Evolutionary conservation across 306 rosid species (phyloP), one percentile per base, ranked within the genome.

Genomic region (Spatholobus suberectus): DNA sequence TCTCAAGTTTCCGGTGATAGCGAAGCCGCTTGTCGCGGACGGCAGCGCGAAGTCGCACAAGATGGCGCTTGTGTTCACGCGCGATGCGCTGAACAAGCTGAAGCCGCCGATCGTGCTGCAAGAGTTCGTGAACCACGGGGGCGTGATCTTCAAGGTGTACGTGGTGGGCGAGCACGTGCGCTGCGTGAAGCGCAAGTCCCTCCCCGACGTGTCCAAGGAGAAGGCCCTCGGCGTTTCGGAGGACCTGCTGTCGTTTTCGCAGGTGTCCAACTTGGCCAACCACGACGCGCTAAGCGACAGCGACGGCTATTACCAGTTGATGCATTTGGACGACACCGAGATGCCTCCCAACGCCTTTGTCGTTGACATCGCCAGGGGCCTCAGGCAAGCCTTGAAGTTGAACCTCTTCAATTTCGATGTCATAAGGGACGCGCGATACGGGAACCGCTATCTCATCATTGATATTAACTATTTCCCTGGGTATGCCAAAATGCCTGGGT

Each of bases 381-480:
- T 95, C 84, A 85, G 91, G 67, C 79, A 32, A 1, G 96, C 87
- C 0, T 44, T 95, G 89, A 89, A 85, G 73, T 71, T 95, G 84
- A 92, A 93, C 68, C 87, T 95, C 35, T 95, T 95, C 77, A 95
- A 95, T 67, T 95, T 95, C 20, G 99, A 95, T 69, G 93, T 95
- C 41, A 93, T 95, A 47, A 73, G 99, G 61, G 99, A 95, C 49
- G 84, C 96, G 1, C 86, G 92, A 76, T 88, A 51, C 58, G 92
- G 91, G 29, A 91, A 90, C 35, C 92, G 97, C n/a, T 93, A 95
- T 62, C 89, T 95, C 68, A 93, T 95, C 40, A 88, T 95, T 67
- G 99, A 95, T 84, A 95, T 95, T 17, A 95, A 95, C 65, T 95
- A 95, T 71, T 95, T 95, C 82, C 99, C 99, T 11, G 99, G 99